Base-by-base conservation (phyloP, 192 early-diverging fungal genomes). In the Gryganskiella cystojenkinii region DNA sequence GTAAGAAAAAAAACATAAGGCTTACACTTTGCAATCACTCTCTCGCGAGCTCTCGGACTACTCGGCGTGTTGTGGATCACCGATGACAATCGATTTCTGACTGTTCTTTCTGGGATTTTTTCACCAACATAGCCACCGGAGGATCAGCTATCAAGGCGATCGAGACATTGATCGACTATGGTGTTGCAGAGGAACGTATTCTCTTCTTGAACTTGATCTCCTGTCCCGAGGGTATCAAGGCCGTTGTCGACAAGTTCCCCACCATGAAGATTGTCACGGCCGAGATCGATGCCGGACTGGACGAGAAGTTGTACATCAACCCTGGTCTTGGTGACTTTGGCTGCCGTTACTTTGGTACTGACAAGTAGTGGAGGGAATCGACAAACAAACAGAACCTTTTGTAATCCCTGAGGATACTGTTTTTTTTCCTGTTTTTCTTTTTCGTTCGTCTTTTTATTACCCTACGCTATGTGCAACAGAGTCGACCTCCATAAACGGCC, bases 271-370 rank as follows among this genome's bases (percentile, higher is more conserved):
- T 98, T 71, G 85, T 98, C 54, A 94, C 94, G 9, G 94, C 89
- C 19, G 92, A 92, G 57, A 86, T 98, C 25, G 96, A 98, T 78
- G 86, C 85, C 45, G 89, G 93, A 11, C 83, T 98, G 33, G 88
- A 98, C 65, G 88, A 85, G 9, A 84, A 91, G 42, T 91, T 93
- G 84, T 98, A 93, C 72, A 96, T 98, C 70, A 79, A 93, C 17
- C 96, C 96, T 35, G 96, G 96, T 15, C 81, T 96, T 34, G 95
- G 96, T 43, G 95, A 96, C 81, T 98, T 96, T 79, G 95, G 95
- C 62, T 94, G 93, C 85, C 87, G 93, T 71, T 96, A 95, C 81
- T 92, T 95, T 85, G 92, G 93, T 40, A 93, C 93, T 13, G 90
- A 90, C 60, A 76, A 76, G 60, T 76, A 76, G 49, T n/a, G n/a